phyloP scores from a whole-genome alignment of 148 eudicot species.

The Camellia lanceoleosa region DNA sequence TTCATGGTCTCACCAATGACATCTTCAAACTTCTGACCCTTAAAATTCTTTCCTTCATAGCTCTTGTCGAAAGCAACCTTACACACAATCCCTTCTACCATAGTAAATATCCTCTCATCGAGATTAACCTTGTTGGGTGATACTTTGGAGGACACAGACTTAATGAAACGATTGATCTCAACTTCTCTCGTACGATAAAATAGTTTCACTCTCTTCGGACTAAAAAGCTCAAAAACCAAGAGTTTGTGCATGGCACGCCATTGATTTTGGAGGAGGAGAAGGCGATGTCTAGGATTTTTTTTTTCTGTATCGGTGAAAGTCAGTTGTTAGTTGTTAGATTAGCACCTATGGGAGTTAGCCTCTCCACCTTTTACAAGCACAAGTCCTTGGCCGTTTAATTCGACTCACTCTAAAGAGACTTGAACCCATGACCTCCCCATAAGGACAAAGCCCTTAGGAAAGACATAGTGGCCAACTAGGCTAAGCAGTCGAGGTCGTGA shows the following conservation, averaged over 20 bases:
- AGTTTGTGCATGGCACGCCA: not conserved
- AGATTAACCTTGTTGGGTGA: not conserved
- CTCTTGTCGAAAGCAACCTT: conserved; percentile 2
- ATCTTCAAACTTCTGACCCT: not conserved
- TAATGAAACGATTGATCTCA: not conserved
- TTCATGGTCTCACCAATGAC: not conserved
- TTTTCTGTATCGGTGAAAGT: too few relatives aligned
- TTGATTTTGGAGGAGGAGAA: not conserved
- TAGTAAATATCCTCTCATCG: not conserved
- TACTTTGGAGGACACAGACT: not conserved
- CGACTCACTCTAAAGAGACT: too few relatives aligned
- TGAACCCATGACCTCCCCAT: too few relatives aligned
- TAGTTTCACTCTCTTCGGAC: not conserved
- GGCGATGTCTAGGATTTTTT: not conserved
- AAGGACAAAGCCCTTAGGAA: not conserved
- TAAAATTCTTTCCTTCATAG: not conserved
- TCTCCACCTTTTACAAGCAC: too few relatives aligned
- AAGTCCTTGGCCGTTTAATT: too few relatives aligned
- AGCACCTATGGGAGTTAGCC: too few relatives aligned
- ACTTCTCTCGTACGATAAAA: not conserved
- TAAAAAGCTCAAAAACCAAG: not conserved
- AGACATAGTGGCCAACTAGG: not conserved
- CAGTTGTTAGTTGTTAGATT: too few relatives aligned
- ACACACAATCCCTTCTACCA: not conserved
- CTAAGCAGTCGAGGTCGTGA: conserved; percentile 6